Base-by-base conservation (phyloP, 805 yeast genomes). In the Tetrapisispora pingtungensis region DNA sequence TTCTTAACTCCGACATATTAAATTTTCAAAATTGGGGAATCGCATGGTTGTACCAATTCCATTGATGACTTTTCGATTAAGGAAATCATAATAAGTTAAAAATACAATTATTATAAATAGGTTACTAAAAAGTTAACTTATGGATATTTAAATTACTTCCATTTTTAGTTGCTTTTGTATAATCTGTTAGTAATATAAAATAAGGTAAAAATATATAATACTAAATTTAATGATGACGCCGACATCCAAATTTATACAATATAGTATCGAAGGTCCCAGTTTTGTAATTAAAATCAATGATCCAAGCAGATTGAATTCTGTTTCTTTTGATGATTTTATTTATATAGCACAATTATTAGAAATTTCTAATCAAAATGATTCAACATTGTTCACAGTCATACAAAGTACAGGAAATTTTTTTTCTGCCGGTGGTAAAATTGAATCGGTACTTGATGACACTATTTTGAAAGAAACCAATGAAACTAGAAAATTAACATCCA, bases 391-490 rank as follows among this genome's bases (percentile, higher is more conserved):
- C 14, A 87, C 96, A 0, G 66, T 84, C 39, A 60, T 87, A 34
- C 80, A 77, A 54, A 71, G 86, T 32, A 70, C 82, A 0, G 96
- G 95, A 0, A 68, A 80, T 46, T 83, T 75, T 58, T 87, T 86
- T 62, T 78, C 86, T 31, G 81, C 95, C 1, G 96, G 96, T 28
- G 96, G 94, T 28, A 81, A 85, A 48, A 45, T 52, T 47, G 42
- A 50, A 38, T 38, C 52, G 33, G 50, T 46, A 22, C n/a, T 35
- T 8, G 46, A 31, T 20, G 36, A 27, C 8, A 13, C 27, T 12
- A 24, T 31, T 14, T 38, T 35, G n/a, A 43, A 36, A n/a, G 38
- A 43, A 26, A 17, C 26, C 2, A 36, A 33, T 32, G 26, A 42
- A 24, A 40, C 49, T 2, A 42, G 51, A 14, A 59, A 56, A 18